Evolutionary conservation across 1,284 basidiomycete species (phyloP).

Genomic region (Xanthoconium separans): DNA sequence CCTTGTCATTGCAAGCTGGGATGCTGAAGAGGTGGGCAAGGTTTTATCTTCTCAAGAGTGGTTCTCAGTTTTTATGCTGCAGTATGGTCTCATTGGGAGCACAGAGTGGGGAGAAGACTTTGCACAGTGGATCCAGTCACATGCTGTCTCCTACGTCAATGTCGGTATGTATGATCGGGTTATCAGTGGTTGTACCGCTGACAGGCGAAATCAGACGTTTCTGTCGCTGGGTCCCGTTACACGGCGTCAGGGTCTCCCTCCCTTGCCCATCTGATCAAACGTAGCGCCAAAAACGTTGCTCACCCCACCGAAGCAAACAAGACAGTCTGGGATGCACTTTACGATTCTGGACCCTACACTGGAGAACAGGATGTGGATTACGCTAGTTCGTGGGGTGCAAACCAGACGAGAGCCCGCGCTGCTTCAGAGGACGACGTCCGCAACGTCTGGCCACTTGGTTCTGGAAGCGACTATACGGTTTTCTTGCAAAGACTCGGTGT

Average conservation of each 20-base stretch:
- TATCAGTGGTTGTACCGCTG: constrained; percentile 5
- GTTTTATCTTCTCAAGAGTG: neutral
- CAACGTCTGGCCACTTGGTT: constrained; percentile 43
- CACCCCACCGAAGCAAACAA: constrained; percentile 58
- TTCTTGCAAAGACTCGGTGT: constrained; percentile 65
- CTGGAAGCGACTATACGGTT: constrained; percentile 78
- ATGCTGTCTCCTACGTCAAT: constrained; percentile 90
- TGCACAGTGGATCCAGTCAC: constrained; percentile 70
- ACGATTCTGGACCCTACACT: constrained; percentile 54
- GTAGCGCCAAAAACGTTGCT: constrained; percentile 64
- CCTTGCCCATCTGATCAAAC: constrained; percentile 71
- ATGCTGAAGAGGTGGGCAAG: constrained; percentile 77
- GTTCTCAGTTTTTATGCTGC: neutral
- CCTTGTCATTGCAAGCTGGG: constrained; percentile 89
- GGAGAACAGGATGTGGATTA: constrained; percentile 37
- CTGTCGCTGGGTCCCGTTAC: constrained; percentile 70
- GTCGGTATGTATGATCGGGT: constrained; percentile 46
- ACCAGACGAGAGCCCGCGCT: constrained; percentile 19
- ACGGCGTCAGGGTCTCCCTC: constrained; percentile 64
- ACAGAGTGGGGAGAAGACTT: constrained; percentile 94
- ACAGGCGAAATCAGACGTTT: constrained; percentile 44
- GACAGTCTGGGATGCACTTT: constrained; percentile 66
- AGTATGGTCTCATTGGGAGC: constrained; percentile 84
- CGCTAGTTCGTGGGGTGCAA: constrained; percentile 27
- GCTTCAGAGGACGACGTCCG: constrained; percentile 21